Conservation (phyloP, 306 rosid species). For the Coriaria nepalensis region DNA sequence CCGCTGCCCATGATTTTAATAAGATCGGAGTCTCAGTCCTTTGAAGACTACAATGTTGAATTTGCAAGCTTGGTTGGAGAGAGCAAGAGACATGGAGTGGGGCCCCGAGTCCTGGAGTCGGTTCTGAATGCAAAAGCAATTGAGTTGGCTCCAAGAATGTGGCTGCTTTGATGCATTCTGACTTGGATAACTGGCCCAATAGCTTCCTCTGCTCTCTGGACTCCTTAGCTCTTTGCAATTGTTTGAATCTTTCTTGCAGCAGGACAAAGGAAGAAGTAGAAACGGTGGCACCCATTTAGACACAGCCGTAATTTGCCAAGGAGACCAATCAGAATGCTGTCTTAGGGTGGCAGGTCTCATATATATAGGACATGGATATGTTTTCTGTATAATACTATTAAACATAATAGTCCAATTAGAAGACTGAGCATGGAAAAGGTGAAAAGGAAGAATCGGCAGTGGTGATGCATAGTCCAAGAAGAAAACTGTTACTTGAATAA, state of each 20-base stretch:
- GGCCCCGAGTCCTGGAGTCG: constrained; percentile 11
- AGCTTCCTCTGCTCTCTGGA: constrained; percentile 36
- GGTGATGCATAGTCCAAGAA: constrained; percentile 27
- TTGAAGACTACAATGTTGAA: constrained; percentile 16
- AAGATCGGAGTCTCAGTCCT: constrained; percentile 10
- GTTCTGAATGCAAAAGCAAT: constrained; percentile 23
- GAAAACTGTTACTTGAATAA: constrained; percentile 16
- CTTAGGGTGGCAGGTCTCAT: constrained; percentile 3
- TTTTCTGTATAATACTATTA: constrained; percentile 2
- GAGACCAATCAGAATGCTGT: constrained; percentile 9
- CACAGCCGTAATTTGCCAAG: background rate
- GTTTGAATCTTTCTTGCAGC: constrained; percentile 39
- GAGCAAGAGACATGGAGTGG: constrained; percentile 20
- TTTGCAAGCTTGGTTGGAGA: constrained; percentile 18
- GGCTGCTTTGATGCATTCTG: constrained; percentile 10
- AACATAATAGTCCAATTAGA: constrained; percentile 1
- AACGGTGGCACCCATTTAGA: constrained; percentile 23
- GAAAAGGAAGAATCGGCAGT: constrained; percentile 17
- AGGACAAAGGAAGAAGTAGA: constrained; percentile 31
- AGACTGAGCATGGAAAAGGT: constrained; percentile 21
- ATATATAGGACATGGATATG: constrained; percentile 17
- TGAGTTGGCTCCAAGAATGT: constrained; percentile 11
- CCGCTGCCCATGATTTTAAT: constrained; percentile 15
- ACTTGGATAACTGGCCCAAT: constrained; percentile 21
- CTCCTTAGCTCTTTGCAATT: constrained; percentile 38